Conservation (phyloP, 495 filamentous ascomycete species). For the Apodospora peruviana region DNA sequence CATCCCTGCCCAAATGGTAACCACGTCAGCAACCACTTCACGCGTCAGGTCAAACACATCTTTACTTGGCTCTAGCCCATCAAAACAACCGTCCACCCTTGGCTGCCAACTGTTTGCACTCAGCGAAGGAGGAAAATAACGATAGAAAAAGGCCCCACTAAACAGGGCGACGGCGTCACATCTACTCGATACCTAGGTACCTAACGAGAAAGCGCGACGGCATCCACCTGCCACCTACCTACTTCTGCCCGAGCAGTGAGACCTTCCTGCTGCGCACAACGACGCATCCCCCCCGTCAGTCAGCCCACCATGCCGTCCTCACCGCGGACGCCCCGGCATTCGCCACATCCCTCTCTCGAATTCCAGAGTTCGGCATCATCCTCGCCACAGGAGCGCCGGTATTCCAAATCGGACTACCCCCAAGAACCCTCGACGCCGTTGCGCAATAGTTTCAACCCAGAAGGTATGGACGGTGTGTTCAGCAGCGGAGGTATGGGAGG, state of each 20-base stretch:
- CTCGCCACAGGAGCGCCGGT: slow-evolving; percentile 37
- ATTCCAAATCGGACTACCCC: slow-evolving; percentile 59
- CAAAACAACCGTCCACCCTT: neutral
- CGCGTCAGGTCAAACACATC: slow-evolving; percentile 2
- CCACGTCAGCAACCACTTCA: slow-evolving; percentile 10
- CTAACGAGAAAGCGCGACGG: too few species aligned
- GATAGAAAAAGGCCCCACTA: too few species aligned
- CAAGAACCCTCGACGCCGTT: slow-evolving; percentile 57
- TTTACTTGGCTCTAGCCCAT: neutral
- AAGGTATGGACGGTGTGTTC: slow-evolving; percentile 45
- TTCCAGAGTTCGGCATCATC: slow-evolving; percentile 42
- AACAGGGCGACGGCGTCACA: too few species aligned
- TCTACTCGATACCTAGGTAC: too few species aligned
- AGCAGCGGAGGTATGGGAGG: slow-evolving; percentile 31
- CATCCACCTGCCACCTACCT: too few species aligned
- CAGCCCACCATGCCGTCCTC: slow-evolving; percentile 31
- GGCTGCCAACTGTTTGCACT: too few species aligned
- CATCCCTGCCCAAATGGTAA: slow-evolving; percentile 12
- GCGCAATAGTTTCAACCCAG: slow-evolving; percentile 45
- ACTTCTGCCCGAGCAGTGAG: too few species aligned
- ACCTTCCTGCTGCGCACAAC: too few species aligned
- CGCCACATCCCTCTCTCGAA: slow-evolving; percentile 63
- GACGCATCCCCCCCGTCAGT: too few species aligned
- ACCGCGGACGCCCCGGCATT: slow-evolving; percentile 61
- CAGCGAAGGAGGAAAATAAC: too few species aligned